Base-by-base conservation (phyloP, 805 yeast genomes). In the Starmerella riodocensis region DNA sequence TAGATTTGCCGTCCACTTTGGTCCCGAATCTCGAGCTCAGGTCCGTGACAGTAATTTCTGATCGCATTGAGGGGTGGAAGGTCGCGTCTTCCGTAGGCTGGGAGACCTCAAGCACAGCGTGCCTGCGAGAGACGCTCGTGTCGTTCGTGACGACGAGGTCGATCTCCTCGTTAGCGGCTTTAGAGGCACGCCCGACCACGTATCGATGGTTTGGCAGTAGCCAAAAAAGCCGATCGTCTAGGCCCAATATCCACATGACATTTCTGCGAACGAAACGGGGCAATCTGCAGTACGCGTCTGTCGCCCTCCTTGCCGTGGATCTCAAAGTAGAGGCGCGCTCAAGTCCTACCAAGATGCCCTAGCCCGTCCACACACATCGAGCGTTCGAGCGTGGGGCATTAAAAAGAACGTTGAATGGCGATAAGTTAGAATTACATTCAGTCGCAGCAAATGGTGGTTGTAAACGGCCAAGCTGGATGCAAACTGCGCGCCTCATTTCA, bases 11-110 rank as follows among this genome's bases (percentile, higher is more conserved):
- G 32, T 50, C 45, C 1, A 51, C 29, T 1, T 25, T 14, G 0
- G 58, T 45, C 3, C 59, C 59, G 32, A 51, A 55, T 19, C 52
- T 48, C n/a, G 57, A 54, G 14, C 39, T 40, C 7, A 48, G 37
- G 37, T 56, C 60, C 1, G 47, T 45, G 6, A 54, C 33, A 4
- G 32, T 16, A 6, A 55, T 18, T 4, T 33, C 29, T 2, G 55
- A 42, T 7, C 42, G 39, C 9, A 37, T 24, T 5, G 52, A 45
- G 2, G 50, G 44, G 29, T 51, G 55, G n/a, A 17, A 9, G 3
- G 19, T 34, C 2, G 47, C 37, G 19, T 43, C 49, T 4, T 32
- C 40, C 6, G 34, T 19, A 2, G 43, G 35, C 6, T 32, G 23
- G 7, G 17, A 32, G 16, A 54, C 51, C 18, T 36, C 34, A 29